Base-by-base conservation (phyloP, 305 asterid genomes). In the Fraxinus nigra region DNA sequence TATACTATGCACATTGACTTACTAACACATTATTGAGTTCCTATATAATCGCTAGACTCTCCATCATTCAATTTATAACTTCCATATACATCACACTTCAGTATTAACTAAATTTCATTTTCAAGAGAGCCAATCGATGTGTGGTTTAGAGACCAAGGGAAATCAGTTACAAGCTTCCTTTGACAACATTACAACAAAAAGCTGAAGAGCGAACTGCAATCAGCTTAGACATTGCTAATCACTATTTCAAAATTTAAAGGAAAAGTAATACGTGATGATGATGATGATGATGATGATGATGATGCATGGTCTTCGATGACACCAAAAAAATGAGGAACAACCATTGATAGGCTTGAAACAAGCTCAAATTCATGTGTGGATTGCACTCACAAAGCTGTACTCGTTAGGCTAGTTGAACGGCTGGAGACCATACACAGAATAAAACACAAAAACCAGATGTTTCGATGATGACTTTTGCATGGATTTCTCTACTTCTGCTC, bases 311-410 rank as follows among this genome's bases (percentile, higher is more conserved):
- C 40, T 37, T 37, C 40, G 40, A 37, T 37, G 40, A 37, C 40
- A 5, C 38, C 38, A 0, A 40, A 40, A 40, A 40, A 40, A 43
- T 10, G 51, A 43, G 51, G 51, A 10, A 11, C 51, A 11, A 75
- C 82, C 82, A 83, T 56, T 8, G 88, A 65, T 78, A 38, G 9
- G 61, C 77, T 34, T 73, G 79, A 20, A 79, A 10, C 46, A 65
- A 22, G 70, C 70, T 77, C 13, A 78, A 51, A 59, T 43, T 70
- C 86, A 80, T 11, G 86, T 82, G 5, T 80, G 88, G n/a, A 83
- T 82, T 24, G 78, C 79, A 33, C 86, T 85, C 30, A 83, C 83
- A 28, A 85, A 83, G 34, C 85, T 83, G 81, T 83, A 80, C 76
- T 80, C 81, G 10, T 85, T 83, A 6, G 20, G 59, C 59, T 14